Base-by-base conservation (phyloP, 2,329 filamentous ascomycete species). In the Incumbomyces delicatus region DNA sequence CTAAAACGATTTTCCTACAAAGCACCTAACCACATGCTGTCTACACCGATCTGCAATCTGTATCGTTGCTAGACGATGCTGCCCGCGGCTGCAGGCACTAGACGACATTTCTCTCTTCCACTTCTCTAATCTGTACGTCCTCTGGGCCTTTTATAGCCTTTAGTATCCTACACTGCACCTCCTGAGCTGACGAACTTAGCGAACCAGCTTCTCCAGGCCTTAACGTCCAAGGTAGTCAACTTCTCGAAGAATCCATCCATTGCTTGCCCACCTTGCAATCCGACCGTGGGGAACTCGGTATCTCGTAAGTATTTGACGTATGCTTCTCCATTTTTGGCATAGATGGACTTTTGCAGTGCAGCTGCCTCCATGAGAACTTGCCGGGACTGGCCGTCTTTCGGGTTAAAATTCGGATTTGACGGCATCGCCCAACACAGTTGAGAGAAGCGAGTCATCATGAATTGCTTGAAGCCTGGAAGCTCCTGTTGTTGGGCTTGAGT, bases 361-460 rank as follows among this genome's bases (percentile, higher is more conserved):
- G 88, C 88, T 52, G 94, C 87, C 69, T 98, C 92, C 46, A 80
- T 81, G 33, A 98, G 76, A 1, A 95, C 85, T 64, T 89, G 84
- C 62, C 85, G 85, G 30, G 85, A 85, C 68, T 95, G 88, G 1
- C 89, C 88, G 62, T 98, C 92, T 53, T 81, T 81, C 1, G 87
- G 80, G 53, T 84, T 84, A 73, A 96, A 95, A 16, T 76, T 76
- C 5, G 83, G 74, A 37, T 89, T 84, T 33, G 79, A 80, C 31
- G 94, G 79, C 6, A 96, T 81, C 34, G 86, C 84, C 92, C 92
- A 98, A 63, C 85, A 89, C 6, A 94, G 75, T 0, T 85, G 78
- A 49, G 94, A 90, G 69, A 98, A 95, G 17, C 85, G 79, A 36
- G 85, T 80, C 49, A 96, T 85, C 66, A 95, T 84, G 66, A 95